Evolutionary conservation across 768 basidiomycete species (phyloP), one percentile per base, ranked within the genome.

Genomic region (Amanita thiersii): DNA sequence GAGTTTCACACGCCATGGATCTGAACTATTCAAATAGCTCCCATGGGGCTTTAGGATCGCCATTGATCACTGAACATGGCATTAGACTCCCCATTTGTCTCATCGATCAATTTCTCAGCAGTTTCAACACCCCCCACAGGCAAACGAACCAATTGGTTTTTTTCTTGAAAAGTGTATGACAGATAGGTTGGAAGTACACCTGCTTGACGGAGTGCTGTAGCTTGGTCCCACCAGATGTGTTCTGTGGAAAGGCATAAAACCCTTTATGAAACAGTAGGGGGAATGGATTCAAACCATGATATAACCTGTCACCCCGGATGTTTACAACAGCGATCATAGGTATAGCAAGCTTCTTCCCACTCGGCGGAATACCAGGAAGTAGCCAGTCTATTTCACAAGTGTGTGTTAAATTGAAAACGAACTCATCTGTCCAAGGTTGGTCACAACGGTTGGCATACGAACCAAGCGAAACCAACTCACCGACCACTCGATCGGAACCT

Each of bases 241-340:
- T 69, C 66, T 69, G 37, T 15, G 26, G 8, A 20, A 25, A 23
- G 17, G 18, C 39, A n/a, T 18, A 18, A 15, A 23, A 35, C 7
- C n/a, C 12, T 10, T 19, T 10, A 1, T 11, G 19, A 28, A 10
- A 4, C 20, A 17, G 28, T n/a, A 12, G 15, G 12, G 28, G 21
- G 8, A 5, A 20, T 38, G 26, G 20, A 26, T 14, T 32, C 40
- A 8, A 48, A 63, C 64, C 64, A 33, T 63, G 62, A 43, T 58
- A 65, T 15, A 65, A 47, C 19, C 65, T 54, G 39, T 65, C 64
- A 7, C 64, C 64, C 15, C 63, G 63, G 37, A 79, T 60, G 46
- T 70, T 73, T 26, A 79, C 70, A n/a, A 79, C 68, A 8, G 69
- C 72, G 17, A 74, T 56, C 67, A 75, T 71, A 2, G 76, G 75